Evolutionary conservation across 768 basidiomycete species (phyloP), one percentile per base, ranked within the genome.

Genomic region (Russula vinacea): DNA sequence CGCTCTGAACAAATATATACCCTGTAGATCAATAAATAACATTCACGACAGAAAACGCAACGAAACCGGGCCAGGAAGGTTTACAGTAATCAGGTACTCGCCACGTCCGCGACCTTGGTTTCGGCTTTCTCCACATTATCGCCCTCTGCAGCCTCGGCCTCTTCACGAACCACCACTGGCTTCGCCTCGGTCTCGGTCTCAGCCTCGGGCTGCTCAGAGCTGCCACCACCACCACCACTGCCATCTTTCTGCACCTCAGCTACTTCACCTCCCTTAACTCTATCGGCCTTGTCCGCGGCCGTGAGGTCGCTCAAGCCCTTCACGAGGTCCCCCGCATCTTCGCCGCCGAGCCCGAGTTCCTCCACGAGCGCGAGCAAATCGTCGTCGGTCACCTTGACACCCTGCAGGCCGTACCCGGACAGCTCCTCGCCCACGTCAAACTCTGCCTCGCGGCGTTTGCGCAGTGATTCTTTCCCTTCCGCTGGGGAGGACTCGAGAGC

Each of bases 291-390:
- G 54, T 65, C 64, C 66, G 67, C n/a, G 69, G 64, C 64, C 66
- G 67, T n/a, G 69, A 62, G 17, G 70, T 76, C 77, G 45, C 77
- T 78, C 50, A 92, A 73, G 13, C 84, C 88, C 71, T 83, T 86
- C 24, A 88, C 86, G 65, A 93, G 75, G 62, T 91, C 88, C 2
- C 80, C 84, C 7, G 90, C 89, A n/a, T 88, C 89, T 49, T 89
- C 86, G 8, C 83, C 89, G 29, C 82, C 85, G 26, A 94, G 78
- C 16, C 91, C 90, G 29, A 94, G 79, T 67, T 91, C 88, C 47
- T 83, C 83, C 6, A 93, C 83, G 42, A 94, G 76, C 64, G 85
- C 82, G 65, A 74, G 74, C 67, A 94, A 76, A 60, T 94, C 92
- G 35, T 88, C 87, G 61, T 87, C 82, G 4, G 90, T 89, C 26